Conservation (phyloP, 805 yeast genomes). For the Metschnikowia arizonensis region DNA sequence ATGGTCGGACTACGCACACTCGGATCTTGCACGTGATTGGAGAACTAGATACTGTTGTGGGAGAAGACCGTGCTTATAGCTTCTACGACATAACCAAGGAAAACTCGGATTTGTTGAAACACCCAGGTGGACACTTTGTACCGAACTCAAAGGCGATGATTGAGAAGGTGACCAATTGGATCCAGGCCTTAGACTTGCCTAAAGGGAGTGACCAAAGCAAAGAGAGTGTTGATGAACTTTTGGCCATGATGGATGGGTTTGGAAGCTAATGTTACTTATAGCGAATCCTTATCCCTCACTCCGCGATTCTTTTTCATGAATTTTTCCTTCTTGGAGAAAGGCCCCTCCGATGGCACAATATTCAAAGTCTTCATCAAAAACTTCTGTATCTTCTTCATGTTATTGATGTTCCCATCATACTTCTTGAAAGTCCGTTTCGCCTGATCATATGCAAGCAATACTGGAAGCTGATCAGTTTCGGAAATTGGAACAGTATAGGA, state of each 20-base stretch:
- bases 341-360: constrained; percentile 39
- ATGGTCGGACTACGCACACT: constrained; percentile 20
- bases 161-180: constrained; percentile 41
- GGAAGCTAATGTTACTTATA: constrained; percentile 13
- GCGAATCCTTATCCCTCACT: constrained; percentile 20
- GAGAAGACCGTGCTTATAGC: constrained; percentile 61
- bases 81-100: constrained; percentile 43
- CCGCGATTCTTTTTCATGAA: constrained; percentile 30
- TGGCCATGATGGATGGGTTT: constrained; percentile 37
- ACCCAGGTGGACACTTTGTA: constrained; percentile 97
- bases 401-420: constrained; percentile 24
- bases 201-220: constrained; percentile 12
- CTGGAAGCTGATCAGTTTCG: constrained; percentile 23
- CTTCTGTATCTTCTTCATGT: constrained; percentile 28
- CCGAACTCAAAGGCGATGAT: constrained; percentile 68
- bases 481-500: constrained; percentile 20
- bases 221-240: constrained; percentile 30
- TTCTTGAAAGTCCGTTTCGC: constrained; percentile 18
- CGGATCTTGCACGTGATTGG: constrained; percentile 73
- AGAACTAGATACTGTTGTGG: constrained; percentile 80
- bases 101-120: constrained; percentile 59
- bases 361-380: constrained; percentile 31
- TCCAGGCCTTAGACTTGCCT: constrained; percentile 19
- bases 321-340: constrained; percentile 31
- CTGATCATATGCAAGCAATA: constrained; percentile 25